Base-by-base conservation (phyloP, 2,329 filamentous ascomycete species). In the Beauveria caledonica region DNA sequence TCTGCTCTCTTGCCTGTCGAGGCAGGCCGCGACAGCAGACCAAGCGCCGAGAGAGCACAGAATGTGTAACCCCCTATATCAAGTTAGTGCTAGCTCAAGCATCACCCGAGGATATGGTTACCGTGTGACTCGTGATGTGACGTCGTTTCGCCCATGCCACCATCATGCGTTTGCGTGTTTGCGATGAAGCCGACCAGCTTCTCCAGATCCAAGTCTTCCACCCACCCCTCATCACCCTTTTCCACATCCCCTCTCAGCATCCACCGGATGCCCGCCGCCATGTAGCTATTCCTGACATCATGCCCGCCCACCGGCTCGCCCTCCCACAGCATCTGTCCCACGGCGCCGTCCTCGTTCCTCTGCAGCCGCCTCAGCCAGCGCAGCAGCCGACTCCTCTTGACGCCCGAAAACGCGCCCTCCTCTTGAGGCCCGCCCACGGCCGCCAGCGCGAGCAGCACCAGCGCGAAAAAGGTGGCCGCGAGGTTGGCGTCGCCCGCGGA, bases 231-330 rank as follows among this genome's bases (percentile, higher is more conserved):
- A 15, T 81, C 77, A 0, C 78, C 80, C 27, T 76, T 75, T 51
- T 69, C 63, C n/a, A 79, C 70, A 23, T 80, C 78, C 0, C 88
- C 90, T 45, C 87, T 79, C 49, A 99, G 72, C 60, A 96, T 88
- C 84, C 90, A 96, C 44, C 94, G 80, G 36, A 96, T 86, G 9
- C 86, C 86, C 19, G 89, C 84, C 3, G 90, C 92, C 69, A 92
- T 86, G 72, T 94, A 96, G 67, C 91, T 94, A 70, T 93, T 93
- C 60, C 94, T 81, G 76, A 92, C 88, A 73, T 99, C 94, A 60
- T 84, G 82, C 0, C 91, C 91, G 0, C 93, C 93, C 40, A 86
- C 83, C n/a, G 93, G 68, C 68, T 74, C 65, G 70, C 78, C 78
- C 13, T 76, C 70, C 66, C 84, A 82, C 3, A 93, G 70, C 1